Evolutionary conservation across 371 early-diverging fungal species (phyloP).

Genomic region (Mortierella sp.): DNA sequence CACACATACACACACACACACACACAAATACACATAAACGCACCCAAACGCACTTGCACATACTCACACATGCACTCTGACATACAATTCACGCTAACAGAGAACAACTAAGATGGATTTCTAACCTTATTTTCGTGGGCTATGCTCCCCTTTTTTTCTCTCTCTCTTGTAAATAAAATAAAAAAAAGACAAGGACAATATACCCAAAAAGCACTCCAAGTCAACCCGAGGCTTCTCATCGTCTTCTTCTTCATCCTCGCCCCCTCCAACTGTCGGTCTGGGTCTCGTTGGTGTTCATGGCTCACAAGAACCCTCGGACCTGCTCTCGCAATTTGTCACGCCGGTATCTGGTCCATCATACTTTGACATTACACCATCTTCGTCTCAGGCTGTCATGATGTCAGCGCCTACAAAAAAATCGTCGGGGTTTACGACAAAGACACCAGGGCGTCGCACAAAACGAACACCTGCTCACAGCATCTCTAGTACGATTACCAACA

Average conservation of each 20-base stretch:
- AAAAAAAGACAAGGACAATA: constrained; percentile 22
- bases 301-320: constrained; percentile 12
- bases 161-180: not conserved
- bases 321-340: constrained; percentile 24
- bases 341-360: constrained; percentile 41
- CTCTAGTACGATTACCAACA: constrained; percentile 45
- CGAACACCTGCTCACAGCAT: constrained; percentile 47
- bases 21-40: not conserved
- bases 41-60: not conserved
- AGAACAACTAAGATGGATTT: constrained; percentile 16
- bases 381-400: not conserved
- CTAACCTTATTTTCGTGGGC: constrained; percentile 33
- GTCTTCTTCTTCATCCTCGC: constrained; percentile 3
- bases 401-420: constrained; percentile 29
- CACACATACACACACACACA: not conserved
- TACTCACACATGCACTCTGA: constrained; percentile 8
- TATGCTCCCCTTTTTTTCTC: not conserved
- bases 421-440: constrained; percentile 33
- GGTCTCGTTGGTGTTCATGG: constrained; percentile 26
- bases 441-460: constrained; percentile 44
- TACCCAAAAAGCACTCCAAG: constrained; percentile 13
- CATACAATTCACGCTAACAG: constrained; percentile 18
- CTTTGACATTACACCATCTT: constrained; percentile 47
- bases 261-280: constrained; percentile 19
- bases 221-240: not conserved